Base-by-base conservation (phyloP, 176 grass and related monocot genomes). In the Phyllostachys edulis region DNA sequence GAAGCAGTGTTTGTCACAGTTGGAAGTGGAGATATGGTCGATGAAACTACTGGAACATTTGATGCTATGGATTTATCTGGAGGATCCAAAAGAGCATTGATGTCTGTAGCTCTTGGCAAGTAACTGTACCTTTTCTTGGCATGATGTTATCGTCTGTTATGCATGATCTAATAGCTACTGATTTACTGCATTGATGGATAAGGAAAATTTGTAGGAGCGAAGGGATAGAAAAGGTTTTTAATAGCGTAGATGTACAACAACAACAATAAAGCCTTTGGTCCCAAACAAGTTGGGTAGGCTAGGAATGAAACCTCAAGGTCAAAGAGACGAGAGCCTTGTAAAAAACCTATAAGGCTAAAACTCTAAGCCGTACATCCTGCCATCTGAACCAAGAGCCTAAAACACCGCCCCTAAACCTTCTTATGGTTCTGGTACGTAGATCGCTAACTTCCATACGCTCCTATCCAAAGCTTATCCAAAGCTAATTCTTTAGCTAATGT, bases 21-120 rank as follows among this genome's bases (percentile, higher is more conserved):
- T 78, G 67, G 71, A 88, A 93, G 80, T 80, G 88, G 91, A 75
- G 94, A 91, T 37, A 91, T 88, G 76, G 55, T 96, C 80, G 94
- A 96, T 83, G 94, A 96, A 86, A 93, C 91, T 72, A 87, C 85
- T 67, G 94, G 83, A 57, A 76, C 87, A 71, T 85, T 96, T 68
- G 94, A 96, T 1, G 84, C 89, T 5, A 86, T 96, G 76, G 89
- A 93, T 85, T 74, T 96, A 57, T 91, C 91, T 91, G 94, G 94
- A 40, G 94, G 89, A 57, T 91, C 91, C 16, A 96, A 81, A 84
- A 93, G 82, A 82, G 84, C 91, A 36, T 83, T 96, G 85, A 90
- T 93, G 85, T 93, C 94, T 85, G 78, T 96, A 87, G 91, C 91
- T 76, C 90, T 96, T 78, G 94, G 94, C 77, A 91, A 91, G 78